Conservation (phyloP, 768 basidiomycete genomes). For the Butyriboletus loyo region DNA sequence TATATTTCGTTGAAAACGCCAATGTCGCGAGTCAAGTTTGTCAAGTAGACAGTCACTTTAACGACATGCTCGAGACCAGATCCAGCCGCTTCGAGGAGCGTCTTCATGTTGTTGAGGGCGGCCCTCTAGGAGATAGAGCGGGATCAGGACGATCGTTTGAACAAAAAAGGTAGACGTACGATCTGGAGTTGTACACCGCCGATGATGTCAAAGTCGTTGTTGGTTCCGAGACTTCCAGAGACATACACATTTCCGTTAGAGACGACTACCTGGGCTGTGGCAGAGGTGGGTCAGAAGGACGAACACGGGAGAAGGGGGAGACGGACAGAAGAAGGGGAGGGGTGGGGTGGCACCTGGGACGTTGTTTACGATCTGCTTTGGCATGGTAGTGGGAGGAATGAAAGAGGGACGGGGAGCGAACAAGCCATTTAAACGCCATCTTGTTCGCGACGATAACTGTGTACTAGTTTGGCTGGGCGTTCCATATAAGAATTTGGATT, state of each 20-base stretch:
- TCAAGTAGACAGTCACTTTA: conserved; percentile 41
- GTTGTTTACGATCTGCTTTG: conserved; percentile 28
- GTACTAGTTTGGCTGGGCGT: too few relatives aligned
- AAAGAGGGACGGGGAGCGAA: neutral
- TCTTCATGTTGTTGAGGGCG: conserved; percentile 39
- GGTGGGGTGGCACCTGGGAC: conserved; percentile 31
- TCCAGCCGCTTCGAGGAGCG: conserved; percentile 38
- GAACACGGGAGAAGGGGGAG: too few relatives aligned
- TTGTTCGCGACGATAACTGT: too few relatives aligned
- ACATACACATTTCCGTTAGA: conserved; percentile 37
- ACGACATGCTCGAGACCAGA: conserved; percentile 36
- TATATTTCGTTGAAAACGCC: conserved; percentile 40
- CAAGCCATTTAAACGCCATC: neutral
- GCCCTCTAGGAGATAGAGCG: conserved; percentile 24
- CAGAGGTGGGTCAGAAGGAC: neutral
- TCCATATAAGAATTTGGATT: too few relatives aligned
- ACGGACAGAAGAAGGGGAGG: conserved; percentile 35
- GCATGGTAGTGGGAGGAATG: conserved; percentile 14
- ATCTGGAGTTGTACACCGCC: conserved; percentile 39
- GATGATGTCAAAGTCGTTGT: conserved; percentile 30
- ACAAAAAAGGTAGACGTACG: conserved; percentile 22
- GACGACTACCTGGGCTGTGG: conserved; percentile 37
- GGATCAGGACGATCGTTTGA: neutral
- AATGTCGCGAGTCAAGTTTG: conserved; percentile 37
- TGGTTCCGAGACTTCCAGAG: conserved; percentile 40